A percentile compares a stretch with the other conserved stretches of the same genome.
Conservation (phyloP, 306 rosid species). For the Medicago lupulina region DNA sequence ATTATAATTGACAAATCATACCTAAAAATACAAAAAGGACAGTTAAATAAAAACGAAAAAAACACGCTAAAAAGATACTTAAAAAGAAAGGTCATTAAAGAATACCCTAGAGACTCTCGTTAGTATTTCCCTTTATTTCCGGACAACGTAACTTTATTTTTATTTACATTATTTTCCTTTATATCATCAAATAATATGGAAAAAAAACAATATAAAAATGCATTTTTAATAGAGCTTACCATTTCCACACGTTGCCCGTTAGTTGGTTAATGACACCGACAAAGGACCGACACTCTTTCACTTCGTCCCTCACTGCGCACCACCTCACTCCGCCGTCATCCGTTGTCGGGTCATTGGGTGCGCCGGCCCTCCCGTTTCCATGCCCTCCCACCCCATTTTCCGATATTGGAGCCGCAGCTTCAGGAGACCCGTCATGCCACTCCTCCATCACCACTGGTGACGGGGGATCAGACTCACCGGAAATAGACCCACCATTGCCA, state of each 20-base stretch:
- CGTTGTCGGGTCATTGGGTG: constrained; percentile 6
- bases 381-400: constrained; percentile 2
- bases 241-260: constrained; percentile 38
- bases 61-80: too few species aligned
- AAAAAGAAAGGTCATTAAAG: too few species aligned
- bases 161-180: neutral
- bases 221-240: constrained; percentile 15
- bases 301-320: constrained; percentile 45
- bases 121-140: too few species aligned
- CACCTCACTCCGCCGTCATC: constrained; percentile 37
- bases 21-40: too few species aligned
- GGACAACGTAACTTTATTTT: neutral
- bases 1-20: too few species aligned
- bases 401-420: neutral
- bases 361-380: neutral
- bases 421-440: neutral
- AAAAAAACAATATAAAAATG: neutral
- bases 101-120: too few species aligned
- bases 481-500: neutral
- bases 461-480: neutral
- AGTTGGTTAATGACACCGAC: constrained; percentile 32
- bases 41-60: too few species aligned
- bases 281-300: constrained; percentile 28
- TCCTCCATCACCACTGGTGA: neutral
- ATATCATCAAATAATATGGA: neutral